Evolutionary conservation across 345 rosid species (phyloP).

Genomic region (Ceriops zippeliana): DNA sequence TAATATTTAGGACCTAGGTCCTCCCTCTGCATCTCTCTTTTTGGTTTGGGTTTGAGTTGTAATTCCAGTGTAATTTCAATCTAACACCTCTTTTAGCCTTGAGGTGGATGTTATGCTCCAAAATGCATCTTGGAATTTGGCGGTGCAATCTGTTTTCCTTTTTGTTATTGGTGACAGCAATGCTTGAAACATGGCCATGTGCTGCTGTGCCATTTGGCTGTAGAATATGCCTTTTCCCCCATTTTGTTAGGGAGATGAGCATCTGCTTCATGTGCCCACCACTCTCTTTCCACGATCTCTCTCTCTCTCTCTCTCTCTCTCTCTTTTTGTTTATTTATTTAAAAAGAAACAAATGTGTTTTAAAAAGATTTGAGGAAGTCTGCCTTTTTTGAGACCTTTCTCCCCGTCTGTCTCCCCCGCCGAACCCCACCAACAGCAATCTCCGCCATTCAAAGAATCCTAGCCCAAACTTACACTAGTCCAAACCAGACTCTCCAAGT

Average conservation of each 20-base stretch:
- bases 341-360: too few relatives aligned
- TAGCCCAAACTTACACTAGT: too few relatives aligned
- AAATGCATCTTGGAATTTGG: constrained; percentile 23
- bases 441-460: too few relatives aligned
- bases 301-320: not conserved
- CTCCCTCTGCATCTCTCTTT: not conserved
- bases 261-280: constrained; percentile 32
- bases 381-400: too few relatives aligned
- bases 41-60: constrained; percentile 6
- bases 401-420: too few relatives aligned
- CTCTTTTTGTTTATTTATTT: not conserved
- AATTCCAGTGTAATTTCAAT: constrained; percentile 11
- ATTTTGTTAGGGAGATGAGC: not conserved
- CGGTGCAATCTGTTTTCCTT: constrained; percentile 12
- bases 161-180: not conserved
- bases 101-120: too few relatives aligned
- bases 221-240: not conserved
- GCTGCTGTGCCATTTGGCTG: constrained; percentile 10
- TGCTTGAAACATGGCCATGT: constrained; percentile 11
- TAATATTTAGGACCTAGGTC: not conserved
- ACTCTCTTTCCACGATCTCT: constrained; percentile 6
- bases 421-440: too few relatives aligned
- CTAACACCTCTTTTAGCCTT: not conserved
- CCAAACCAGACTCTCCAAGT: too few relatives aligned
- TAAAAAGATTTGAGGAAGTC: too few relatives aligned